Conservation (phyloP, 257 asterid species). For the Ehretia macrophylla region DNA sequence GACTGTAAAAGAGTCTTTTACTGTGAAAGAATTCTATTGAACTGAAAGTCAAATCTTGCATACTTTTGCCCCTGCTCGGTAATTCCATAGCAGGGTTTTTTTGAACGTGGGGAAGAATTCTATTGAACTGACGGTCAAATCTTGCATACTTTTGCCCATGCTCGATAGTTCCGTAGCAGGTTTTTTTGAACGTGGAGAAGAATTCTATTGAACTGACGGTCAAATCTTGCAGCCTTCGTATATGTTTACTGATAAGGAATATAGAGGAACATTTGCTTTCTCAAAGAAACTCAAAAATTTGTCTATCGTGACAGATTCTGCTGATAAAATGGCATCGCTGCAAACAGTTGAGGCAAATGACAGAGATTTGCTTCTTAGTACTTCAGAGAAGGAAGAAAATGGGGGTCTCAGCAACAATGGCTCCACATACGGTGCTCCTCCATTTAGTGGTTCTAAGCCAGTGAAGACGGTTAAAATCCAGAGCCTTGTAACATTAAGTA, state of each 20-base stretch:
- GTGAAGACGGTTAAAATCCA: not conserved
- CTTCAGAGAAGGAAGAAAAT: constrained; percentile 80
- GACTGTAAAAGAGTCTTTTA: not conserved
- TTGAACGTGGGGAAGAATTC: no score
- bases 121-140: no score
- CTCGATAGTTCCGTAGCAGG: no score
- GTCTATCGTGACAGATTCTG: constrained; percentile 57
- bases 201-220: constrained; percentile 1
- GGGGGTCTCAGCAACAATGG: constrained; percentile 53
- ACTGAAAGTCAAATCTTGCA: no score
- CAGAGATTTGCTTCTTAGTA: constrained; percentile 78
- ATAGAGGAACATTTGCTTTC: constrained; percentile 95
- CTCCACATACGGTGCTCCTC: constrained; percentile 72
- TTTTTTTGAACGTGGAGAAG: no score
- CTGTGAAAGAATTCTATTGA: not conserved
- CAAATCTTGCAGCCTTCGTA: constrained; percentile 84
- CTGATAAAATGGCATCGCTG: constrained; percentile 48
- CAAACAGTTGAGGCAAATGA: constrained; percentile 85
- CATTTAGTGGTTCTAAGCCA: constrained; percentile 45
- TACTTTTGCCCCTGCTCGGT: no score
- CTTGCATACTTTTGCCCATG: no score
- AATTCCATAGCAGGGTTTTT: no score
- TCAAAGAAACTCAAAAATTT: constrained; percentile 76
- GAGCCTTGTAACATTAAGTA: no score
- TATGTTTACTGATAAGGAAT: constrained; percentile 95